Evolutionary conservation across 306 rosid species (phyloP), one percentile per base, ranked within the genome.

Genomic region (Adenanthera pavonina): DNA sequence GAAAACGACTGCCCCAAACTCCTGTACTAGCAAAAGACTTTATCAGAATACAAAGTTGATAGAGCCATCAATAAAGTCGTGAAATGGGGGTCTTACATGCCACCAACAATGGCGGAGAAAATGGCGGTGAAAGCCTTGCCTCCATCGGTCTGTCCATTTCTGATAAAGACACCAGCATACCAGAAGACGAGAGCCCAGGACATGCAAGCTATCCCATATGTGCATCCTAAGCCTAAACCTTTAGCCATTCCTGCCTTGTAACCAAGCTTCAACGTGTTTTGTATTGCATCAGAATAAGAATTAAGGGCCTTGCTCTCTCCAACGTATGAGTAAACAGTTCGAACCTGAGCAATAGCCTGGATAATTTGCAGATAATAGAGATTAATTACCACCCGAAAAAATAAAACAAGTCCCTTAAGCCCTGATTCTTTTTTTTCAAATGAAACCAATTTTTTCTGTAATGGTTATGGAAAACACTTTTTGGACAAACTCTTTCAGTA

Each of bases 191-290:
- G 92, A 11, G 99, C 99, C 99, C 99, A 96, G 0, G 99, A 96
- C 99, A 96, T 96, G 80, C 99, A 96, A 30, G 99, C 99, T 60
- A 96, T 96, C 7, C 98, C 99, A 83, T 96, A 96, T n/a, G 99
- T 96, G 86, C 99, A 96, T 73, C 99, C 99, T 13, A 96, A 78
- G 40, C 99, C 99, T 75, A 96, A 86, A 57, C 99, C 99, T 61
- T 96, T 96, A 17, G 99, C 99, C 97, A 96, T 96, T 67, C 99
- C 98, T 0, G 99, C 99, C 82, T 96, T 96, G 86, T 96, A 96
- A 47, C 99, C 98, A 52, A 96, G 97, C 83, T 96, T 92, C 84
- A 96, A 80, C 0, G 99, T 96, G 87, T 89, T 92, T 84, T 96
- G 97, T 67, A 96, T 96, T 20, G 97, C 94, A 87, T 96, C 98